These are phyloP conservation scores for Penicillium silybi DNA, from an alignment of 495 filamentous ascomycete species.

Conservation along the genomic window DNA sequence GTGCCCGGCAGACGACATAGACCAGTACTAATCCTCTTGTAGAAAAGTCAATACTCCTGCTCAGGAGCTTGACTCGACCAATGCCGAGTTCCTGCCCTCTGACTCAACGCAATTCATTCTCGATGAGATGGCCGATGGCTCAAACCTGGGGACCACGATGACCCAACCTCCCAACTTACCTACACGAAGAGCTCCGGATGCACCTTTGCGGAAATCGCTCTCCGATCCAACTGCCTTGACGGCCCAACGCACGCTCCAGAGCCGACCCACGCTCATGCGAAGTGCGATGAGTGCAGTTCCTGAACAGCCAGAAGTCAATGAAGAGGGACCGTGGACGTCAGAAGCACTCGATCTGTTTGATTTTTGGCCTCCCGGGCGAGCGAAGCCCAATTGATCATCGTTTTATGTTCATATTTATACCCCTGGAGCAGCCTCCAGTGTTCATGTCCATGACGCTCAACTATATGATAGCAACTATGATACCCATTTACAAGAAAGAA, in stretches of 20 bases:
- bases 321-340: constrained; percentile 51
- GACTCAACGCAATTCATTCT: constrained; percentile 30
- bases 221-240: constrained; percentile 33
- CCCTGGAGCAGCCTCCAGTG: neutral
- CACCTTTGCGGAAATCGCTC: constrained; percentile 33
- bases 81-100: constrained; percentile 26
- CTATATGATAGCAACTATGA: constrained; percentile 6
- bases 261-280: constrained; percentile 11
- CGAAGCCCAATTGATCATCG: constrained; percentile 25
- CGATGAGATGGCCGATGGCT: constrained; percentile 25
- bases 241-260: constrained; percentile 10
- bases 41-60: constrained; percentile 3
- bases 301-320: constrained; percentile 10
- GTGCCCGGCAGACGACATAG: constrained; percentile 6
- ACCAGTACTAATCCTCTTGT: constrained; percentile 15
- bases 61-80: constrained; percentile 4
- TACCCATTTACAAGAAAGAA: constrained; percentile 12
- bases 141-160: neutral
- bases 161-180: constrained; percentile 3
- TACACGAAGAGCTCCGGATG: constrained; percentile 9
- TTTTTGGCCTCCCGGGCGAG: constrained; percentile 45
- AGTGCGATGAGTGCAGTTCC: constrained; percentile 14
- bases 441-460: neutral
- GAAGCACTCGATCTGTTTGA: constrained; percentile 60
- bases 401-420: constrained; percentile 1